Evolutionary conservation across 129 eudicot genomes (phyloP).

Genomic region (Tanacetum coccineum): DNA sequence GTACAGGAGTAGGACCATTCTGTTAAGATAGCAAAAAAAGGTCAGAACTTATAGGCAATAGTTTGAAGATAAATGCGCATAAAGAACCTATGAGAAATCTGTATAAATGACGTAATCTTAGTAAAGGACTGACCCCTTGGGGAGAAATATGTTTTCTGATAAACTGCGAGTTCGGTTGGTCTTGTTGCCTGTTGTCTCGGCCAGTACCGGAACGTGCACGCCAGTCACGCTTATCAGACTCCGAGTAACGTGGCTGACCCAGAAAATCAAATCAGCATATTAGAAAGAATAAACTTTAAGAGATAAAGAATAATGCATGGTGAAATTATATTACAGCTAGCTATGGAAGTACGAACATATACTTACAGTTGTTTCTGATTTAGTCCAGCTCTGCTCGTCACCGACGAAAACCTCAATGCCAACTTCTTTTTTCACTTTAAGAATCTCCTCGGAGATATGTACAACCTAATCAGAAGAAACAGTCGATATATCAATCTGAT

Average conservation of each 20-base stretch:
- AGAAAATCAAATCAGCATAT: neutral
- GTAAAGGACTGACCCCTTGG: constrained; percentile 53
- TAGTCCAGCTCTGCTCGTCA: constrained; percentile 72
- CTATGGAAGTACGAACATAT: neutral
- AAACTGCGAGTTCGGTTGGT: constrained; percentile 59
- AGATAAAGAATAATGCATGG: neutral
- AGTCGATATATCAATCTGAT: too few relatives aligned
- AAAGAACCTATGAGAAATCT: neutral
- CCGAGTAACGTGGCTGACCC: constrained; percentile 69
- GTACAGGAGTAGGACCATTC: constrained; percentile 71
- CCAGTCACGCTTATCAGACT: constrained; percentile 95
- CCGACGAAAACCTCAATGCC: constrained; percentile 62
- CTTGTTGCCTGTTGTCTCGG: constrained; percentile 56
- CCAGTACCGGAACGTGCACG: constrained; percentile 76
- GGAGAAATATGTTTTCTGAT: constrained; percentile 51
- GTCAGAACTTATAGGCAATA: neutral
- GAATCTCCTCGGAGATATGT: constrained; percentile 57
- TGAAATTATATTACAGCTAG: neutral
- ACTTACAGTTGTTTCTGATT: constrained; percentile 68
- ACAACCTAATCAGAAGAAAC: constrained; percentile 36
- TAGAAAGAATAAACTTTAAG: neutral
- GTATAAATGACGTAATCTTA: neutral
- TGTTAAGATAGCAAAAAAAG: constrained; percentile 18
- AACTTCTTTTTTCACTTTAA: constrained; percentile 70
- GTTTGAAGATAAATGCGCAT: too few relatives aligned